phyloP scores from a whole-genome alignment of 23 red algal genomes.

The Cyanidiococcus yangmingshanensis region DNA sequence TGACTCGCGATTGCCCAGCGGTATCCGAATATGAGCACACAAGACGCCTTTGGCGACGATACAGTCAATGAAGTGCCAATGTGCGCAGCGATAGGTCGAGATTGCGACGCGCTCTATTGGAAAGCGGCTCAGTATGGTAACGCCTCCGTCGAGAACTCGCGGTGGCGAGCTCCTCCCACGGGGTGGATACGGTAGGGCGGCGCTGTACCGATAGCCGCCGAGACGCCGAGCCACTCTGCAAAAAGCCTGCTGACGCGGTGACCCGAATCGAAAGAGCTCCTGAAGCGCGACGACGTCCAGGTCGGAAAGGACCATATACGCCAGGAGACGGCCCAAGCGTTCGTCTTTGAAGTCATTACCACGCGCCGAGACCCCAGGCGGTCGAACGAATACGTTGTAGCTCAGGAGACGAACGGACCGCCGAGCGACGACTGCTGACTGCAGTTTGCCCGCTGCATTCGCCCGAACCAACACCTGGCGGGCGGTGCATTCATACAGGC shows the following conservation, averaged over 20 bases:
- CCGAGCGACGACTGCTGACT: background rate
- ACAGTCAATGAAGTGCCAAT: conserved; percentile 23
- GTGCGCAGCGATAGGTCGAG: conserved; percentile 13
- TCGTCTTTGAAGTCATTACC: conserved; percentile 40
- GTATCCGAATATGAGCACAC: conserved; percentile 14
- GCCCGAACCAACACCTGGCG: background rate
- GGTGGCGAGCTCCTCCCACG: conserved; percentile 12
- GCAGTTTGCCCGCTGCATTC: background rate
- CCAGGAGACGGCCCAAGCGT: conserved; percentile 2
- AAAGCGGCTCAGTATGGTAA: conserved; percentile 20
- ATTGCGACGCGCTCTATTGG: background rate
- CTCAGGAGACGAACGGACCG: conserved; percentile 12
- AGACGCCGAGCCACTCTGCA: background rate
- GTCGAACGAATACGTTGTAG: conserved; percentile 32
- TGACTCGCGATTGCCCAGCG: background rate
- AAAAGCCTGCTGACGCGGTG: conserved; percentile 9
- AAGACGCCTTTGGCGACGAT: conserved; percentile 23
- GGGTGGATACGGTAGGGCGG: conserved; percentile 16
- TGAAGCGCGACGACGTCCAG: conserved; percentile 26
- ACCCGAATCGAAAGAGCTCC: conserved; percentile 22
- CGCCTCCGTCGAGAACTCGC: conserved; percentile 25
- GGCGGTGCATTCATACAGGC: background rate
- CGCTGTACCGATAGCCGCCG: conserved; percentile 22
- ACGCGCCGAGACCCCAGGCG: conserved; percentile 14
- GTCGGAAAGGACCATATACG: conserved; percentile 1